Conservation (phyloP, 768 basidiomycete genomes). For the Gloeopeniophorella convolvens region DNA sequence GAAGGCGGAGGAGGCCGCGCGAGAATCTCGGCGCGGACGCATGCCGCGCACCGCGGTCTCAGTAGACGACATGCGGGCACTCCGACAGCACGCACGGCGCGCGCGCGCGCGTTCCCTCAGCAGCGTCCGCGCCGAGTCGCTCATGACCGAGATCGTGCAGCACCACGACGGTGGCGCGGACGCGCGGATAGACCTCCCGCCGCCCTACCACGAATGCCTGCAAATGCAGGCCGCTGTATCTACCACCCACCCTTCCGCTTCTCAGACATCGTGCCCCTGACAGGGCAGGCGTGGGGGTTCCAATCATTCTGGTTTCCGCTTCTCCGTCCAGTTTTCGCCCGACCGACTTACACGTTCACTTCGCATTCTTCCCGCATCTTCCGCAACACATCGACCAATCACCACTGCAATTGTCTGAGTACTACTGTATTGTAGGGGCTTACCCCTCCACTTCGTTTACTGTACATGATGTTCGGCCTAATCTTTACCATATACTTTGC, state of each 20-base stretch:
- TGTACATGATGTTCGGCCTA: no score
- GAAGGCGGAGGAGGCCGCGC: constrained; percentile 2
- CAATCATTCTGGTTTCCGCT: no score
- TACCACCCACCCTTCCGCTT: background rate
- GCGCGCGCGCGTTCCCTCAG: constrained; percentile 2
- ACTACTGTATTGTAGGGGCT: no score
- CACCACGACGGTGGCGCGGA: constrained; percentile 11
- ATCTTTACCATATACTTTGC: no score
- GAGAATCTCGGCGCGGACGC: background rate
- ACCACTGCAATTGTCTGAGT: no score
- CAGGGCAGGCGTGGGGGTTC: no score
- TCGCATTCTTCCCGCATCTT: no score
- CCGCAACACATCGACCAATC: no score
- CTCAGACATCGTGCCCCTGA: background rate
- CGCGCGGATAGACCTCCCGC: constrained; percentile 11
- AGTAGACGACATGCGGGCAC: constrained; percentile 3
- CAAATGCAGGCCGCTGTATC: background rate
- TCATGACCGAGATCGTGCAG: background rate
- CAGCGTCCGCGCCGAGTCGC: background rate
- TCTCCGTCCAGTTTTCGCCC: no score
- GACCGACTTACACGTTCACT: no score
- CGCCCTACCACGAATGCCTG: constrained; percentile 17
- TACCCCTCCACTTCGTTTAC: no score
- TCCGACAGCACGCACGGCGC: background rate
- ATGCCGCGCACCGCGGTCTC: background rate